Evolutionary conservation across 2,329 filamentous ascomycete genomes (phyloP), one percentile per base, ranked within the genome.

Genomic region (Tolypocladium sp.): DNA sequence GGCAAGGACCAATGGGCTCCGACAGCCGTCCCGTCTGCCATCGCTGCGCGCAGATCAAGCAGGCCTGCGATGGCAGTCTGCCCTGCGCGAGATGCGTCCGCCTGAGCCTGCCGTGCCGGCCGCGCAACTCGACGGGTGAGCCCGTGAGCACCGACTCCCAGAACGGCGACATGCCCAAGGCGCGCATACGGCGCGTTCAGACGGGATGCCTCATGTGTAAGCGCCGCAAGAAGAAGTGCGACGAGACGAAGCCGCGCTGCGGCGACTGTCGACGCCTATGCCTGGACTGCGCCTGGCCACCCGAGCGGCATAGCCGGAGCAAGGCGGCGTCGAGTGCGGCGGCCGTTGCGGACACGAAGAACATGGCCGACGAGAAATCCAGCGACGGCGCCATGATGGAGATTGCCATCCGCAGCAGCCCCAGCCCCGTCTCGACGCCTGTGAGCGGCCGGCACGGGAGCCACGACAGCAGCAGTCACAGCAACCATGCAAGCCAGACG

Each of bases 141-240:
- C 60, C 59, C 55, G 54, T 55, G 25, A 41, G 22, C 35, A 52
- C 60, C 37, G 63, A 64, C 22, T 35, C 54, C 10, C 56, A 46
- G 9, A 46, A 37, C 2, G 62, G 61, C 7, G 64, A 70, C n/a
- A 52, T 64, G 37, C 70, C 71, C 58, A 73, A 71, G 61, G 70
- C 69, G 5, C 68, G 67, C 44, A 73, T 72, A 42, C 64, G 68
- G 9, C 65, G 71, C 38, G 70, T 72, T 4, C 71, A 73, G 64
- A 73, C 71, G 38, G 76, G 76, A 15, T 79, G 76, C 63, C 62
- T 76, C 56, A 77, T 76, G 62, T 79, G 76, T 66, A 76, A 77
- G 63, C 70, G 70, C 33, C 73, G 76, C 52, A 78, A 78, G 69
- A 78, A 78, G 70, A 79, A 79, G 65, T 79, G 76, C 65, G 76